A percentile compares a stretch with the other conserved stretches of the same genome.
phyloP scores from a whole-genome alignment of 768 basidiomycete genomes.

The Boletus edulis region DNA sequence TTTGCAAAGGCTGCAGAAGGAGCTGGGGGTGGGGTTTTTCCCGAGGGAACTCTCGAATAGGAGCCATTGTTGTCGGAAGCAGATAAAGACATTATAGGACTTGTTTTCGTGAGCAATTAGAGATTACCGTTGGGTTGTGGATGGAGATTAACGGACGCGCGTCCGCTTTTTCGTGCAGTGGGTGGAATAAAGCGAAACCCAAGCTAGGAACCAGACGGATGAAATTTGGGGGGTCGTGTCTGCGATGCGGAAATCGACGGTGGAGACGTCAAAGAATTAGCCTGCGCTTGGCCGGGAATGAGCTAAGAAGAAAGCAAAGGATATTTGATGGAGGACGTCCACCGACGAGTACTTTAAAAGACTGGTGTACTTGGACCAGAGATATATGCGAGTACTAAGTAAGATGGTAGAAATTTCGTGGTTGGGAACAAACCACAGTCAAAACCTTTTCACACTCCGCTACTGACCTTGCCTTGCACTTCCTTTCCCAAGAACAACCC shows the following conservation, averaged over 20 bases:
- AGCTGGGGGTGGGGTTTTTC: constrained; percentile 88
- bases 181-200: constrained; percentile 23
- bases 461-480: constrained; percentile 5
- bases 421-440: constrained; percentile 29
- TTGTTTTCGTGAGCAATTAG: constrained; percentile 63
- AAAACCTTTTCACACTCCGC: constrained; percentile 36
- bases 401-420: constrained; percentile 34
- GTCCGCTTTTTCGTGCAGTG: constrained; percentile 33
- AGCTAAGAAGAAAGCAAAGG: constrained; percentile 18
- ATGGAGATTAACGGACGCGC: constrained; percentile 33
- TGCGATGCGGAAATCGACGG: constrained; percentile 23
- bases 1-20: constrained; percentile 89
- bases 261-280: constrained; percentile 31
- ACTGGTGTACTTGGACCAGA: constrained; percentile 35
- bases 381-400: constrained; percentile 37
- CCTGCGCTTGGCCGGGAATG: constrained; percentile 29
- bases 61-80: constrained; percentile 77
- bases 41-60: constrained; percentile 79
- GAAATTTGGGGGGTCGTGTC: constrained; percentile 27
- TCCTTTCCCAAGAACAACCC: constrained; percentile 25
- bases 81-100: constrained; percentile 89
- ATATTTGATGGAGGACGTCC: constrained; percentile 33
- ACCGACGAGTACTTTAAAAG: constrained; percentile 32
- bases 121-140: constrained; percentile 59
- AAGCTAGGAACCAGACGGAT: constrained; percentile 16